A percentile compares a stretch with the other conserved stretches of the same genome.
Conservation (phyloP, 208 protist species). For the Leishmania gerbilli region DNA sequence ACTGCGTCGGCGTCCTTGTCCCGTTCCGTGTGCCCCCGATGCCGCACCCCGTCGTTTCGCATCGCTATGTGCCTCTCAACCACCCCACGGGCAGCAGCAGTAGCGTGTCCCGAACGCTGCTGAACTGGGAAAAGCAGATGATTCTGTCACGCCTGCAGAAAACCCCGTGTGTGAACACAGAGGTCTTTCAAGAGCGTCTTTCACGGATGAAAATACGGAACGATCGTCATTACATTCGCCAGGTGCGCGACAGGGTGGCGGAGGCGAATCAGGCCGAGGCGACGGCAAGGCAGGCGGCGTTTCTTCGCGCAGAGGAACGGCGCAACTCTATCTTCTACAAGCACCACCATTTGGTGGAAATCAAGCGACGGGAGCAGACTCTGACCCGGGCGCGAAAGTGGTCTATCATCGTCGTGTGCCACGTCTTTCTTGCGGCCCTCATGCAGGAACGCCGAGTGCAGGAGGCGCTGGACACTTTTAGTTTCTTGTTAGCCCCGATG, state of each 20-base stretch:
- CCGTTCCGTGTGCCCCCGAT: constrained; percentile 58
- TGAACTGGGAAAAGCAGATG: constrained; percentile 65
- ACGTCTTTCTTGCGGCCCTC: constrained; percentile 85
- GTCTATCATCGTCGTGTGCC: constrained; percentile 77
- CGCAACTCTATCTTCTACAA: constrained; percentile 62
- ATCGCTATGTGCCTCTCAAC: constrained; percentile 39
- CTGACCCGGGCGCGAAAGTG: constrained; percentile 58
- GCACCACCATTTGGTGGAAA: constrained; percentile 59
- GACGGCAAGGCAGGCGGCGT: constrained; percentile 16
- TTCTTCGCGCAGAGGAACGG: constrained; percentile 35
- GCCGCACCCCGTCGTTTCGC: constrained; percentile 19
- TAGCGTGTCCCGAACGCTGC: constrained; percentile 28
- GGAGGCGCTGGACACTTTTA: constrained; percentile 73
- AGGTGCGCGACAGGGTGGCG: constrained; percentile 34
- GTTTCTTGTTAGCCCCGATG: constrained; percentile 69
- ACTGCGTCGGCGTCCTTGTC: constrained; percentile 23
- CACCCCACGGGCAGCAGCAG: constrained; percentile 14
- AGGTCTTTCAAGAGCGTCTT: constrained; percentile 64
- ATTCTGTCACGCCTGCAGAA: constrained; percentile 58
- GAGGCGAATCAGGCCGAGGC: constrained; percentile 20
- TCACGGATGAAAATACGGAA: constrained; percentile 42
- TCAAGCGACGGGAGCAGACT: constrained; percentile 55
- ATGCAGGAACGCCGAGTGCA: constrained; percentile 78
- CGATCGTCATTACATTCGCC: constrained; percentile 36
- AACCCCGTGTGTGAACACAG: constrained; percentile 33